Conservation (phyloP, 129 eudicot genomes). For the Solidago caesia region DNA sequence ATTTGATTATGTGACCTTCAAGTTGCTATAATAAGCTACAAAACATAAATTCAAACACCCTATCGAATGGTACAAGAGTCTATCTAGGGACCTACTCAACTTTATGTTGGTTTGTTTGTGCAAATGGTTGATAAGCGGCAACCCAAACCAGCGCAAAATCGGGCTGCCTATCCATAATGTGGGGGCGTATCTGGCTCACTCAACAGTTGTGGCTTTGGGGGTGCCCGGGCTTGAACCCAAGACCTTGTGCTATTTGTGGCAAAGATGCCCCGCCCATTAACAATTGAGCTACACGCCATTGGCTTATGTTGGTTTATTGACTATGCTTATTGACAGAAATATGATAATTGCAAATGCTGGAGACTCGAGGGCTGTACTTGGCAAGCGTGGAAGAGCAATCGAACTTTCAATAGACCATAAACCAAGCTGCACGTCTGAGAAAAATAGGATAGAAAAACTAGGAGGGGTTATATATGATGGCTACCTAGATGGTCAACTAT, state of each 20-base stretch:
- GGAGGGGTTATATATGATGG: constrained; percentile 86
- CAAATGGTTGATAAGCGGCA: too few species aligned
- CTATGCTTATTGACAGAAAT: constrained; percentile 37
- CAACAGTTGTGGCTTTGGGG: too few species aligned
- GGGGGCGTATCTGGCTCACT: too few species aligned
- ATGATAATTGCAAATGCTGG: constrained; percentile 92
- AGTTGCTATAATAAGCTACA: neutral
- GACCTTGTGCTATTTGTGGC: too few species aligned
- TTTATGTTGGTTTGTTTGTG: too few species aligned
- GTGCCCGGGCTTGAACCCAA: too few species aligned
- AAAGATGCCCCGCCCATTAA: too few species aligned
- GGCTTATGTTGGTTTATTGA: neutral
- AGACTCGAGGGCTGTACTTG: constrained; percentile 86
- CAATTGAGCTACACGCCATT: too few species aligned
- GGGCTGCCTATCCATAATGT: too few species aligned
- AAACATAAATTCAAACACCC: neutral
- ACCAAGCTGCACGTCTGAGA: constrained; percentile 79
- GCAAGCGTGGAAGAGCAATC: constrained; percentile 81
- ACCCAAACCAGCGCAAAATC: too few species aligned
- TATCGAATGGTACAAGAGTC: too few species aligned
- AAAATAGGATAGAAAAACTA: constrained; percentile 63
- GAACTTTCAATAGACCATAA: constrained; percentile 85
- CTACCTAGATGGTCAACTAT: constrained; percentile 76
- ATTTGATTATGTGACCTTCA: neutral
- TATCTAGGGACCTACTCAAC: too few species aligned